phyloP scores from a whole-genome alignment of 495 filamentous ascomycete species.

The Xylaria grammica region DNA sequence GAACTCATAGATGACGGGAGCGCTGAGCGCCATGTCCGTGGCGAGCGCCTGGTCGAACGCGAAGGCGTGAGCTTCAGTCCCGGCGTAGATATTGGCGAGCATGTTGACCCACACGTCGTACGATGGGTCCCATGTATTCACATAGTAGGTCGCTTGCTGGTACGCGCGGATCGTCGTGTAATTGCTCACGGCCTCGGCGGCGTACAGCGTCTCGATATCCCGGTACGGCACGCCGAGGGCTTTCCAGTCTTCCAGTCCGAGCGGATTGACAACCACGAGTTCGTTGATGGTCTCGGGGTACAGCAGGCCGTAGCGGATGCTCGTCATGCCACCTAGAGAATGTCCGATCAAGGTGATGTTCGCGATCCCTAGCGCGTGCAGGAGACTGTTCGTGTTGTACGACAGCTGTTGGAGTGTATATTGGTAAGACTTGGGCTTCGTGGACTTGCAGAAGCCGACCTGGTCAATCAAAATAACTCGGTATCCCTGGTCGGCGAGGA shows the following conservation, averaged over 20 bases:
- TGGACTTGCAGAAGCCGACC: slow-evolving; percentile 56
- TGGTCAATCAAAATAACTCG: slow-evolving; percentile 53
- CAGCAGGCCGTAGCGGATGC: slow-evolving; percentile 49
- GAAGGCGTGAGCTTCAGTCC: slow-evolving; percentile 37
- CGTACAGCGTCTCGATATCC: slow-evolving; percentile 35
- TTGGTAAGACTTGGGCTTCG: slow-evolving; percentile 49
- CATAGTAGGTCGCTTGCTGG: slow-evolving; percentile 52
- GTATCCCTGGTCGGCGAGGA: slow-evolving; percentile 43
- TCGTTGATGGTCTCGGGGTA: slow-evolving; percentile 38
- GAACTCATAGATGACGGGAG: slow-evolving; percentile 52
- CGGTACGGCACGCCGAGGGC: slow-evolving; percentile 49
- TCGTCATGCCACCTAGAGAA: slow-evolving; percentile 54
- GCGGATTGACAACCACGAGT: slow-evolving; percentile 44
- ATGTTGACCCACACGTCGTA: slow-evolving; percentile 55
- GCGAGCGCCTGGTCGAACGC: slow-evolving; percentile 43
- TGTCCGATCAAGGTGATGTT: slow-evolving; percentile 50
- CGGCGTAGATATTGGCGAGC: slow-evolving; percentile 50
- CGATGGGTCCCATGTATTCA: slow-evolving; percentile 37
- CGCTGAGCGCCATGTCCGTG: slow-evolving; percentile 51
- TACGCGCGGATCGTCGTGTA: slow-evolving; percentile 46
- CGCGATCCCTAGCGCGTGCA: slow-evolving; percentile 36
- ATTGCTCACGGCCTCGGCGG: slow-evolving; percentile 37
- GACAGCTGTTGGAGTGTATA: slow-evolving; percentile 50
- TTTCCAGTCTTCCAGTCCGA: slow-evolving; percentile 54
- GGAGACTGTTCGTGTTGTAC: slow-evolving; percentile 45